A percentile compares a stretch with the other conserved stretches of the same genome.
phyloP scores from a whole-genome alignment of 2,329 filamentous ascomycete species.

The Aspergillus caelatus region DNA sequence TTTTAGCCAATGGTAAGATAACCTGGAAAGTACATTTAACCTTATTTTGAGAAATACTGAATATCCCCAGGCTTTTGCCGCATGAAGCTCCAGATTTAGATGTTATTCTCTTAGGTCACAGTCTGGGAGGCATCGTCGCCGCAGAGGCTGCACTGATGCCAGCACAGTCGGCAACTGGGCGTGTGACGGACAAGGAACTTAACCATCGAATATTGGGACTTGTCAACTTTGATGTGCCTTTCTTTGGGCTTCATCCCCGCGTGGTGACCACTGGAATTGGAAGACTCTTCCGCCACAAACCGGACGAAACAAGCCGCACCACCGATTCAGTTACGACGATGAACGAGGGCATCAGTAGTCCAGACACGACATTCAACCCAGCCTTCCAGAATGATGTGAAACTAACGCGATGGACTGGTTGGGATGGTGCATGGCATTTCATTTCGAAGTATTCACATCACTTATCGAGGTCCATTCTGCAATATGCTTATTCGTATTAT shows the following conservation, averaged over 20 bases:
- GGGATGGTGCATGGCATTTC: slow-evolving; percentile 13
- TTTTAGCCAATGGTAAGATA: slow-evolving; percentile 71
- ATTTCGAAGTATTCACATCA: slow-evolving; percentile 11
- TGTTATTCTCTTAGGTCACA: slow-evolving; percentile 81
- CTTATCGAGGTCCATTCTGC: slow-evolving; percentile 5
- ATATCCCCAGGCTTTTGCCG: slow-evolving; percentile 63
- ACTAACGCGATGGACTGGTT: slow-evolving; percentile 6
- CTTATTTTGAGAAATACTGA: not conserved
- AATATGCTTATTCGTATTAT: slow-evolving; percentile 13
- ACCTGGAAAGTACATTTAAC: slow-evolving; percentile 12
- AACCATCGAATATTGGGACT: slow-evolving; percentile 78
- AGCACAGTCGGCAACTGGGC: not conserved
- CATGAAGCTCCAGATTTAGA: slow-evolving; percentile 76
- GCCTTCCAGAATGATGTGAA: slow-evolving; percentile 11
- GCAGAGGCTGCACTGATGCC: slow-evolving; percentile 74
- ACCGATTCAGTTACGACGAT: not conserved
- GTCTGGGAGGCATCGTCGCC: slow-evolving; percentile 82
- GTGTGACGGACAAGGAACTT: not conserved
- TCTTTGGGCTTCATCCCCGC: slow-evolving; percentile 85
- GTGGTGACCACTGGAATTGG: slow-evolving; percentile 80
- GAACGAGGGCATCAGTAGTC: not conserved
- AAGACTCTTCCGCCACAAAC: slow-evolving; percentile 65
- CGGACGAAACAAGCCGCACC: slow-evolving; percentile 2
- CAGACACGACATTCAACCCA: slow-evolving; percentile 5
- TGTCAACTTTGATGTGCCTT: slow-evolving; percentile 82